Percentiles rank a stretch among this genome's conserved stretches.
phyloP scores from a whole-genome alignment of 2,329 filamentous ascomycete species.

The Xylaria sp. region DNA sequence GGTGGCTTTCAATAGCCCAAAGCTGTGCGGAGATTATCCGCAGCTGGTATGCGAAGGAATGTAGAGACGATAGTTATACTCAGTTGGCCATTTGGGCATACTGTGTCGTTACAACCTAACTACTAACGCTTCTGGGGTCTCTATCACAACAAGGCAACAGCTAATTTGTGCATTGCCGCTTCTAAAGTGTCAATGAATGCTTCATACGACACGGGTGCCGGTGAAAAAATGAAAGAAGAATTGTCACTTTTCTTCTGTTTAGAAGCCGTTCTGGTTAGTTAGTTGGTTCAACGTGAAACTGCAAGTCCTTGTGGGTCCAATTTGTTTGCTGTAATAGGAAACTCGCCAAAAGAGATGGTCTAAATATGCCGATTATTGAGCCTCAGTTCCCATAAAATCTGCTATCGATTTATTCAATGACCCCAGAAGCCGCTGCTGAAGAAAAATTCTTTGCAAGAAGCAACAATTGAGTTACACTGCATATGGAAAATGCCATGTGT shows the following conservation, averaged over 20 bases:
- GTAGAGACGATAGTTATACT: background rate
- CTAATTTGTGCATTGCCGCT: background rate
- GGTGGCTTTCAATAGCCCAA: constrained; percentile 28
- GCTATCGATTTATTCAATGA: background rate
- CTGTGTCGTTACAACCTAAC: background rate
- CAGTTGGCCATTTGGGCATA: background rate
- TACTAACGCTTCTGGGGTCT: background rate
- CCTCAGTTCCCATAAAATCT: background rate
- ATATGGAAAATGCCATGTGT: constrained; percentile 1
- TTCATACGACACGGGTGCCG: background rate
- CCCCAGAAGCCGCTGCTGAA: background rate
- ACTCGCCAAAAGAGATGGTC: background rate
- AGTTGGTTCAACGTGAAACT: background rate
- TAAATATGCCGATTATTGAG: background rate
- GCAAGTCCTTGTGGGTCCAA: background rate
- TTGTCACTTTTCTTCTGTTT: background rate
- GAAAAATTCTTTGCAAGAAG: too few relatives aligned
- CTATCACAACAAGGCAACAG: background rate
- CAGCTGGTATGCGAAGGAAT: background rate
- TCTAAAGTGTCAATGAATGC: background rate
- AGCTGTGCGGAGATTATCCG: constrained; percentile 1
- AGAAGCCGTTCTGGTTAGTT: background rate
- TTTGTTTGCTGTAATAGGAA: constrained; percentile 1
- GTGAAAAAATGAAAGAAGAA: background rate
- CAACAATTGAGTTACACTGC: background rate